Evolutionary conservation across 225 moss, liverwort and hornwort genomes (phyloP).

Genomic region (Neckera pumila): DNA sequence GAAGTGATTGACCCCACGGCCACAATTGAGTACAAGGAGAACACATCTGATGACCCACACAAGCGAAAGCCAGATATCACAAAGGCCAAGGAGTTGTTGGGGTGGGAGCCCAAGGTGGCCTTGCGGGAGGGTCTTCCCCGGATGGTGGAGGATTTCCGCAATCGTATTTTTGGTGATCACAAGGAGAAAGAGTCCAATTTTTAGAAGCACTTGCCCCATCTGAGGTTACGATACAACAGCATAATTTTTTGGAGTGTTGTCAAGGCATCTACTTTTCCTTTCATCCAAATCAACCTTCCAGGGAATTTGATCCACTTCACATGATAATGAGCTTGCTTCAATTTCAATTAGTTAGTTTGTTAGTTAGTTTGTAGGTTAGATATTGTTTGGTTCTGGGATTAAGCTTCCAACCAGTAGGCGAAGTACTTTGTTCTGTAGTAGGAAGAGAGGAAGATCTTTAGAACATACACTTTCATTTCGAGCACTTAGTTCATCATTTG

Average conservation of each 20-base stretch:
- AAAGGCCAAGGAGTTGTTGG: constrained; percentile 42
- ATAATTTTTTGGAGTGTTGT: neutral
- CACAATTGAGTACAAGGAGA: constrained; percentile 39
- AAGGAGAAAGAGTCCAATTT: neutral
- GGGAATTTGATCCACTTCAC: neutral
- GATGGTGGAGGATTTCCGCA: constrained; percentile 42
- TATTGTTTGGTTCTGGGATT: neutral
- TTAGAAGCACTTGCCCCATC: neutral
- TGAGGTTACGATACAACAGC: neutral
- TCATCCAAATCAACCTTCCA: neutral
- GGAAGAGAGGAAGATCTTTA: no score
- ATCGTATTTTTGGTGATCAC: constrained; percentile 35
- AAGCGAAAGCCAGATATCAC: constrained; percentile 67
- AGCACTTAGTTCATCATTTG: neutral
- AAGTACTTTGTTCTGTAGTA: no score
- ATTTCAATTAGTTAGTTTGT: neutral
- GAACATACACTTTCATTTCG: neutral
- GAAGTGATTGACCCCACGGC: constrained; percentile 55
- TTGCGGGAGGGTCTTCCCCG: constrained; percentile 28
- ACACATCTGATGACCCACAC: constrained; percentile 71
- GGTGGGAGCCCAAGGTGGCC: constrained; percentile 35
- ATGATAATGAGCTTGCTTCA: neutral
- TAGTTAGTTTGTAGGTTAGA: neutral
- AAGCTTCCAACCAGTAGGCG: neutral
- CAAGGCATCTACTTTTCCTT: neutral